Evolutionary conservation across 2,329 filamentous ascomycete species (phyloP), one percentile per base, ranked within the genome.

Genomic region (Akanthomyces muscarius): DNA sequence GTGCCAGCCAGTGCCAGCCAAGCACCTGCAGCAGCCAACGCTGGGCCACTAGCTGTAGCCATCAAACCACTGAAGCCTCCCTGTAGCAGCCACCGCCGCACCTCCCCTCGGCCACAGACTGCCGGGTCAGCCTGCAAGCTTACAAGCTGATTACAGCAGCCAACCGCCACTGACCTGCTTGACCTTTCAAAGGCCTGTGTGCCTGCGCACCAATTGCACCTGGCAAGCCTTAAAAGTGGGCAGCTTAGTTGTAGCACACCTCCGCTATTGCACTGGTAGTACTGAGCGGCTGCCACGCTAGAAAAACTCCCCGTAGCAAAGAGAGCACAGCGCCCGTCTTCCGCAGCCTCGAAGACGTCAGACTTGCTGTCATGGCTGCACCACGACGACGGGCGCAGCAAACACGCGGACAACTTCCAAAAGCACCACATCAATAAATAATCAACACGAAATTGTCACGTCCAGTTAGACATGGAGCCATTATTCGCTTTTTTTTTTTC

Each of bases 211-310:
- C 8, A 6, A 13, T 18, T 45, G 38, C 53, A 56, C 23, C 53
- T 45, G 53, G 38, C 23, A 21, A 56, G 53, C 38, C 53, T 56
- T 45, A 33, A 56, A 56, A 56, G 53, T 44, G 38, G 53, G 53
- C 38, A 33, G 38, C 23, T 13, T 18, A 6, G 13, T 10, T 47
- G 7, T 28, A 8, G 14, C 23, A 25, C 7, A 5, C 45, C 13
- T 48, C 16, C 45, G 23, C 25, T 48, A 48, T 48, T 16, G 13
- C 23, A 5, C 21, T 16, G 30, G 33, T 11, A 36, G 33, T 8
- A 33, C 30, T 2, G 21, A 2, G 30, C 30, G 8, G 30, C 30
- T 33, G 30, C 30, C 30, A 33, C 30, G 30, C 30, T 33, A 33
- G 30, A 33, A 33, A 33, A 33, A 33, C 30, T 33, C 8, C 5